Percentiles rank a stretch among this genome's conserved stretches.
These are phyloP conservation scores for Rhynchosporium secalis DNA, from an alignment of 2,329 filamentous ascomycete species.

Conservation along the genomic window DNA sequence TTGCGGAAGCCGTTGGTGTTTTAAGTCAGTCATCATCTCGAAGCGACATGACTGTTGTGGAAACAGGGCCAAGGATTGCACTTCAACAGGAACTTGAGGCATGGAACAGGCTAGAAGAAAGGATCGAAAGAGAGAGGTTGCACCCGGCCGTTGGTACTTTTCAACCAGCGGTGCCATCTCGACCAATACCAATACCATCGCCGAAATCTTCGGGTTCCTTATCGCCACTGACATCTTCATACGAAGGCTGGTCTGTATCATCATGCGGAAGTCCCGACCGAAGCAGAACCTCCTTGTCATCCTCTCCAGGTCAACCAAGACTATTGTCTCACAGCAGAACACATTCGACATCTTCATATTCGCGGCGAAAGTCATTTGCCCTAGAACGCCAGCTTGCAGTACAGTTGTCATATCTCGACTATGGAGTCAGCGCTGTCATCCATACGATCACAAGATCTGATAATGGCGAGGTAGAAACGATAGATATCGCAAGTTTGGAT, in stretches of 20 bases:
- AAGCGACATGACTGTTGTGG: conserved; percentile 1
- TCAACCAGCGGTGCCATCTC: not conserved
- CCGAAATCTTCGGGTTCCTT: conserved; percentile 9
- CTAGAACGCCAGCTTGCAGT: conserved; percentile 21
- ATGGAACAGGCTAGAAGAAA: conserved; percentile 29
- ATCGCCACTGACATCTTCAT: conserved; percentile 15
- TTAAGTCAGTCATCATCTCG: not conserved
- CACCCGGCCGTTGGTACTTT: conserved; percentile 20
- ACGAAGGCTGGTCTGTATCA: conserved; percentile 20
- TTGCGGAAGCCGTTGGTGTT: conserved; percentile 28
- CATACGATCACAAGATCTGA: conserved; percentile 23
- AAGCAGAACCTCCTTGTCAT: conserved; percentile 16
- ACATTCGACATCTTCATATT: conserved; percentile 22
- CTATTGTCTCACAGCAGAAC: conserved; percentile 18
- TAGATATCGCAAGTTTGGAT: conserved; percentile 22
- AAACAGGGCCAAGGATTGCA: conserved; percentile 21
- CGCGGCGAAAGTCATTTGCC: conserved; percentile 20
- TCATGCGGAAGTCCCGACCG: conserved; percentile 18
- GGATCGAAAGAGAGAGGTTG: conserved; percentile 31
- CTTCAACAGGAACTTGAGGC: conserved; percentile 29
- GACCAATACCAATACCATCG: conserved; percentile 22
- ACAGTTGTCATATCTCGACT: conserved; percentile 23
- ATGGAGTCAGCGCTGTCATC: conserved; percentile 20
- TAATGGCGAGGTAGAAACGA: conserved; percentile 25
- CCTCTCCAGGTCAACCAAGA: conserved; percentile 18